phyloP scores from a whole-genome alignment of 2,329 filamentous ascomycete genomes.

The Talaromyces funiculosus region DNA sequence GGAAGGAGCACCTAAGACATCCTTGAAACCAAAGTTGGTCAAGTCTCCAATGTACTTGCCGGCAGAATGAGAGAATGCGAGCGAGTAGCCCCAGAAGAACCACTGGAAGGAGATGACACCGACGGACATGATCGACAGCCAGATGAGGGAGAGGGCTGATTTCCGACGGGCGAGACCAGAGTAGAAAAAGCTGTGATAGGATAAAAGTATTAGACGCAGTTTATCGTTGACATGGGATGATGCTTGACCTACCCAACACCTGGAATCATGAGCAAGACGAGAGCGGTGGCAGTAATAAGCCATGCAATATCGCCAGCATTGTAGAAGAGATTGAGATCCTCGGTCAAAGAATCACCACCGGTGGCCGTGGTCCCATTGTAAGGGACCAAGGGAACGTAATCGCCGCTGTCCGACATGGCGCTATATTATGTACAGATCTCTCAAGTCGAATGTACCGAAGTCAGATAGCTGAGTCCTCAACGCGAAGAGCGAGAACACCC shows the following conservation, averaged over 20 bases:
- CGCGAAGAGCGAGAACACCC: not conserved
- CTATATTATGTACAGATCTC: constrained; percentile 8
- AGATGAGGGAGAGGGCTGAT: constrained; percentile 79
- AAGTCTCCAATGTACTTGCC: constrained; percentile 72
- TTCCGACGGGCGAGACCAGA: constrained; percentile 83
- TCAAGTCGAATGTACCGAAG: not conserved
- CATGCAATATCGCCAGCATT: constrained; percentile 75
- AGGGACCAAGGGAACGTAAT: constrained; percentile 36
- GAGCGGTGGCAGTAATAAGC: constrained; percentile 68
- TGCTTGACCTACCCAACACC: constrained; percentile 60
- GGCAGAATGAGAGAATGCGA: constrained; percentile 73
- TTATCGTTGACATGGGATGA: not conserved
- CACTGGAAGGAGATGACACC: constrained; percentile 81
- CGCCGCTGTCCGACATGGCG: constrained; percentile 27
- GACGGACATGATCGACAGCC: constrained; percentile 75
- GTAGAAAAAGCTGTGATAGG: constrained; percentile 69
- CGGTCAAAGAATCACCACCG: constrained; percentile 60
- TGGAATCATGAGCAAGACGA: constrained; percentile 88
- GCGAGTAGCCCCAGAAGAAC: constrained; percentile 92
- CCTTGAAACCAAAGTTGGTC: constrained; percentile 70
- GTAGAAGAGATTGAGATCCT: constrained; percentile 82
- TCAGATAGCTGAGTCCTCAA: not conserved
- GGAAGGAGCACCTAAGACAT: constrained; percentile 69
- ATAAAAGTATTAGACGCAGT: not conserved
- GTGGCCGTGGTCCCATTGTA: constrained; percentile 58